Conservation (phyloP, 768 basidiomycete genomes). For the Boletus rex-veris region DNA sequence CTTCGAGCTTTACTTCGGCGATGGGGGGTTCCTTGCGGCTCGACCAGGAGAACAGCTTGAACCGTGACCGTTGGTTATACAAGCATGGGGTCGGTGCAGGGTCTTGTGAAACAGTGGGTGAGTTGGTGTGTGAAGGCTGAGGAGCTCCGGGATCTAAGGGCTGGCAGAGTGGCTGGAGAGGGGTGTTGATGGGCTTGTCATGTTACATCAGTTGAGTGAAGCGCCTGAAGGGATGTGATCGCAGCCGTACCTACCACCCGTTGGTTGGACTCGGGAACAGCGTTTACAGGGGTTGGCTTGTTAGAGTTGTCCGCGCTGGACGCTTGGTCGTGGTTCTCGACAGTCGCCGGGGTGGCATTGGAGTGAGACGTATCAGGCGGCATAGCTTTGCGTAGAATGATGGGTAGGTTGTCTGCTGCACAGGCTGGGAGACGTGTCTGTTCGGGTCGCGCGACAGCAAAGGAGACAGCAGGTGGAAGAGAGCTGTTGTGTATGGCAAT, state of each 20-base stretch:
- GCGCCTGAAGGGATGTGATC: neutral
- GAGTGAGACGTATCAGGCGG: slow-evolving; percentile 9
- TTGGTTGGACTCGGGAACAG: slow-evolving; percentile 1
- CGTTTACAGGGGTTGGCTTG: slow-evolving; percentile 1
- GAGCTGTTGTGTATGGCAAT: slow-evolving; percentile 21
- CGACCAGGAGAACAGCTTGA: slow-evolving; percentile 32
- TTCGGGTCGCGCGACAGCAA: slow-evolving; percentile 44
- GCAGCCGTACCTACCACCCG: slow-evolving; percentile 16
- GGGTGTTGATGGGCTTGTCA: slow-evolving; percentile 3
- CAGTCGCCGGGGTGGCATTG: neutral
- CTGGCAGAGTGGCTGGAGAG: neutral
- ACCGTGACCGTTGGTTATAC: slow-evolving; percentile 29
- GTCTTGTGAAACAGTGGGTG: neutral
- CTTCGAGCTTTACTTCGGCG: slow-evolving; percentile 18
- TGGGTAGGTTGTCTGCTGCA: slow-evolving; percentile 37
- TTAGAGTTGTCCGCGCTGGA: neutral
- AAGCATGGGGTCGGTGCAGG: neutral
- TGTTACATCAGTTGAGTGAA: neutral
- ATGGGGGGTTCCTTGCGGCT: slow-evolving; percentile 22
- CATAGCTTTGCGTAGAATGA: slow-evolving; percentile 26
- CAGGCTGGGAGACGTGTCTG: slow-evolving; percentile 37
- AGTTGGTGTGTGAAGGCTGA: neutral
- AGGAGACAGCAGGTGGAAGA: slow-evolving; percentile 31
- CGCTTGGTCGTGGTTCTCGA: neutral
- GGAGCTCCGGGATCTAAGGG: neutral